Evolutionary conservation across 1,284 basidiomycete genomes (phyloP).

Genomic region (Puccinia triticina): DNA sequence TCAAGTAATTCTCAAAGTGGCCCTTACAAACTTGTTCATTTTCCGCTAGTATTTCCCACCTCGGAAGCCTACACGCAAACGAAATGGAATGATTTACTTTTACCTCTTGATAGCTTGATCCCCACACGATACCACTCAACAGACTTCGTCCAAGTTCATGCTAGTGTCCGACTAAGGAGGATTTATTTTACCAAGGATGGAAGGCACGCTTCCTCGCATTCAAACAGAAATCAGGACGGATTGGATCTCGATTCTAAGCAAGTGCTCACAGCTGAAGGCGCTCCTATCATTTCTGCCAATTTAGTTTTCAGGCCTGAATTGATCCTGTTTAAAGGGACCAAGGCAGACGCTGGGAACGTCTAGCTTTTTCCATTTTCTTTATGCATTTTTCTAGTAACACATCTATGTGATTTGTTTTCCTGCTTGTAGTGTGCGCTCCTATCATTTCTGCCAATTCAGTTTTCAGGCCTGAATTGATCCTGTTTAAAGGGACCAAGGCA

Average conservation of each 20-base stretch:
- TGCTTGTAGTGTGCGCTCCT: too few species aligned
- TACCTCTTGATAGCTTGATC: constrained; percentile 17
- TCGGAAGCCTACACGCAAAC: constrained; percentile 13
- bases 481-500: constrained; percentile 6
- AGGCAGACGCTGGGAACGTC: not conserved
- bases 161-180: constrained; percentile 26
- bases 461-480: constrained; percentile 32
- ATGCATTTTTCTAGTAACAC: not conserved
- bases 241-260: not conserved
- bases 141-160: constrained; percentile 28
- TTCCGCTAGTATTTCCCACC: constrained; percentile 13
- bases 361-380: not conserved
- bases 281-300: not conserved
- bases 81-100: constrained; percentile 37
- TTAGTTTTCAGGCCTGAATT: constrained; percentile 38
- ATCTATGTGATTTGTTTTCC: too few species aligned
- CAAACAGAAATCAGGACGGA: constrained; percentile 3
- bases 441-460: not conserved
- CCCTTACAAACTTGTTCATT: not conserved
- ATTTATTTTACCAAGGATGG: constrained; percentile 44
- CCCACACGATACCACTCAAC: constrained; percentile 20
- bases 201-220: constrained; percentile 18
- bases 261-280: not conserved
- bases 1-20: not conserved
- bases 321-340: constrained; percentile 8